phyloP scores from a whole-genome alignment of 345 rosid genomes.

The Eucalyptus cloeziana region DNA sequence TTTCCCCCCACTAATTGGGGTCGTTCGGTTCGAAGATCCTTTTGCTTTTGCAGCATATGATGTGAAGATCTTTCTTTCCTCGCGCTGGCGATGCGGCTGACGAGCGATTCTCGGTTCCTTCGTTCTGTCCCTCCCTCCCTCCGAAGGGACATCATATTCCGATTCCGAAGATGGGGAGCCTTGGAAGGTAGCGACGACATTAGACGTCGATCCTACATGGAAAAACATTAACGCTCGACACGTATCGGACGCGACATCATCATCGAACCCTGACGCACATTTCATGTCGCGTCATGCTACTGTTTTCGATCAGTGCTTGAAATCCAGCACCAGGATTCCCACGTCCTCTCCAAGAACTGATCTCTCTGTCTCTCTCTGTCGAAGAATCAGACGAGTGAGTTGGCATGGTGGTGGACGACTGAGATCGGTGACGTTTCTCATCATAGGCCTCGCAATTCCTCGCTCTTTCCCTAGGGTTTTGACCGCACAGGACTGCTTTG shows the following conservation, averaged over 20 bases:
- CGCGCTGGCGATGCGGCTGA: not conserved
- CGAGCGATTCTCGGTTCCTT: not conserved
- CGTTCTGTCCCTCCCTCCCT: not conserved
- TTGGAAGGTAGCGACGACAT: not conserved
- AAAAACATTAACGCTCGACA: not conserved
- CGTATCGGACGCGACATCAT: not conserved
- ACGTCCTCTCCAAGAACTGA: not conserved
- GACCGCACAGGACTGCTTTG: not conserved
- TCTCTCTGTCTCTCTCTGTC: not conserved
- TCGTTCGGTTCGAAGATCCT: not conserved
- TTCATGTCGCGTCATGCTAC: not conserved
- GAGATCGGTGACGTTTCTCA: not conserved
- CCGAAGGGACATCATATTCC: not conserved
- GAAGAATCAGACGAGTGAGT: not conserved
- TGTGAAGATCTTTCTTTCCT: not conserved
- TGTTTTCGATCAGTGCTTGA: not conserved
- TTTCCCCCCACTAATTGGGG: not conserved
- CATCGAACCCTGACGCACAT: not conserved
- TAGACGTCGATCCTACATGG: not conserved
- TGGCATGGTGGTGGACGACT: not conserved
- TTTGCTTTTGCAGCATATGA: not conserved
- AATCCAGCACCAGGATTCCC: not conserved
- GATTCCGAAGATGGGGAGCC: not conserved
- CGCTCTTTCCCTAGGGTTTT: not conserved
- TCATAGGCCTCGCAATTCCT: not conserved